Base-by-base conservation (phyloP, 2,329 filamentous ascomycete species). In the Colletotrichum musicola region DNA sequence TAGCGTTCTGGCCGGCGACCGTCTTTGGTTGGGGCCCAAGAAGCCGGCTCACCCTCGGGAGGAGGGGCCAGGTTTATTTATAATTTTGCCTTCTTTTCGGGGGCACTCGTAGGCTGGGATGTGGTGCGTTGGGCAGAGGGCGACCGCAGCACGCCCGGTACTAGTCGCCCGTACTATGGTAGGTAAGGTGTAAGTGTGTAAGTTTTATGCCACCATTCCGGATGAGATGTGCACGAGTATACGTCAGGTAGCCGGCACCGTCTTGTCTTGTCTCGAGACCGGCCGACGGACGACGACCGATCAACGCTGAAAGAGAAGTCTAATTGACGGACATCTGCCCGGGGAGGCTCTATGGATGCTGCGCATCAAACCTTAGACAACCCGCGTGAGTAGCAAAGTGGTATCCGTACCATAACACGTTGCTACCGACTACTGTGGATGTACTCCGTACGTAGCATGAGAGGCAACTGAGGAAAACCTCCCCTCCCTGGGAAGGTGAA, bases 1-100 rank as follows among this genome's bases (percentile, higher is more conserved):
- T 42, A n/a, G 65, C 46, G 20, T 59, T 68, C 46, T 40, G 18
- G 50, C 55, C 42, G 13, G 62, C 47, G 60, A 54, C 59, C 64
- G 60, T 22, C 54, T 62, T 55, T 64, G 65, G 61, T 56, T 60
- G 65, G 65, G 60, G 65, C 65, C 65, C 65, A 68, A 64, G 65
- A 64, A 68, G 65, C 61, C 61, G 65, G 65, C 65, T 68, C 65
- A 55, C 61, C 65, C 55, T 59, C 61, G 65, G 61, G 42, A 64
- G 49, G 61, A 54, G 54, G 54, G 65, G 54, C 61, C 65, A 55
- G 61, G 61, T 54, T 68, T 59, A 68, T 64, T 64, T 59, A 59
- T 68, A 68, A 55, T 64, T 53, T n/a, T 57, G 46, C 18, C 54
- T 38, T 22, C 20, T 53, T 55, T 65, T 49, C 18, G 49, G 61